Percentiles rank a stretch among this genome's conserved stretches.
Evolutionary conservation across 805 yeast species (phyloP).

Genomic region (Lachancea sp.): DNA sequence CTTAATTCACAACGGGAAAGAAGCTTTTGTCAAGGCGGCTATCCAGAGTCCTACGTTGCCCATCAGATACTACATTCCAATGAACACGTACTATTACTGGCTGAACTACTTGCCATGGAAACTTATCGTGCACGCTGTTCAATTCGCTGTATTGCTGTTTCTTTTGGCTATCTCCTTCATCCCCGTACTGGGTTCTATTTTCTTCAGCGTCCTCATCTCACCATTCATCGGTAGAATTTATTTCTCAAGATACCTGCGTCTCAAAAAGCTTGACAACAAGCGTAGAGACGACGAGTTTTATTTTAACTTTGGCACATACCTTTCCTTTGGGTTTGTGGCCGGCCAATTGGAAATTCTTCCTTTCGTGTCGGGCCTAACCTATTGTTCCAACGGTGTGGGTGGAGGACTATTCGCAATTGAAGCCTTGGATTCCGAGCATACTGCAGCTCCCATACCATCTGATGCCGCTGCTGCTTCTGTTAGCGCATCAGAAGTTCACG

Average conservation of each 20-base stretch:
- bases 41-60: slow-evolving; percentile 12
- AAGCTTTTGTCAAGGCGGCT: slow-evolving; percentile 11
- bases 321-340: slow-evolving; percentile 27
- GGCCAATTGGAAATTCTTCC: slow-evolving; percentile 26
- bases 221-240: slow-evolving; percentile 28
- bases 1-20: slow-evolving; percentile 12
- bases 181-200: slow-evolving; percentile 30
- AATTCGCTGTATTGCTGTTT: slow-evolving; percentile 11
- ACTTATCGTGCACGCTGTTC: slow-evolving; percentile 7
- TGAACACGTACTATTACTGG: slow-evolving; percentile 26
- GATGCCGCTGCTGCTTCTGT: not conserved
- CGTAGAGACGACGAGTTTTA: slow-evolving; percentile 14
- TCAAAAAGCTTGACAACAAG: slow-evolving; percentile 8
- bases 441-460: not conserved
- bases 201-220: slow-evolving; percentile 22
- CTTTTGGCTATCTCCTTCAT: slow-evolving; percentile 23
- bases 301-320: slow-evolving; percentile 24
- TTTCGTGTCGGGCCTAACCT: slow-evolving; percentile 12
- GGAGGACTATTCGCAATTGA: slow-evolving; percentile 20
- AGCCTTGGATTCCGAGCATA: slow-evolving; percentile 25
- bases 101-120: slow-evolving; percentile 26
- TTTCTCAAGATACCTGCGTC: slow-evolving; percentile 16
- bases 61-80: slow-evolving; percentile 26
- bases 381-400: slow-evolving; percentile 24
- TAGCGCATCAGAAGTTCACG: not conserved